A percentile compares a stretch with the other conserved stretches of the same genome.
These are phyloP conservation scores for Phaeophleospora eucalypticola DNA, from an alignment of 2,329 filamentous ascomycete species.

Conservation along the genomic window DNA sequence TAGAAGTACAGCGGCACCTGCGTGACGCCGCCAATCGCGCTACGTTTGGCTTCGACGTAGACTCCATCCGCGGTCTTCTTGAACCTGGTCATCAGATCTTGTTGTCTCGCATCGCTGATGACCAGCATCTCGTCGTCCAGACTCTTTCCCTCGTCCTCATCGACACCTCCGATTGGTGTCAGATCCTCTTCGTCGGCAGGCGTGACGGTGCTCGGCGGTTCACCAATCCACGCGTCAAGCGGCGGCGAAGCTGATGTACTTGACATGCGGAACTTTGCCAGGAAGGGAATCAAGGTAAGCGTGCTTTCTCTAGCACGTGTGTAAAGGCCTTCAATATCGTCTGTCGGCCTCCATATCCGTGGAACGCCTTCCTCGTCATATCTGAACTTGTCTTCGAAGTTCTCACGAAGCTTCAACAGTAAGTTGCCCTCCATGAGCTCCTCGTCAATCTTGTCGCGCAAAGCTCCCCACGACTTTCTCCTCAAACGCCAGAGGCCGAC, in stretches of 20 bases:
- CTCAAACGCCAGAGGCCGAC: slow-evolving; percentile 88
- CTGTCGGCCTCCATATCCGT: slow-evolving; percentile 90
- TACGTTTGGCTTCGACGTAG: slow-evolving; percentile 95
- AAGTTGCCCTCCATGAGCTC: slow-evolving; percentile 98
- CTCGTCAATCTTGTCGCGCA: slow-evolving; percentile 88
- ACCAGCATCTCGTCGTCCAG: slow-evolving; percentile 95
- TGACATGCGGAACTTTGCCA: slow-evolving; percentile 76
- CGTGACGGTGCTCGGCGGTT: slow-evolving; percentile 68
- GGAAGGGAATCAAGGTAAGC: slow-evolving; percentile 79
- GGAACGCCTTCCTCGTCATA: slow-evolving; percentile 95
- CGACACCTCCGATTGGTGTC: slow-evolving; percentile 82
- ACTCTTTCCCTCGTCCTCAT: slow-evolving; percentile 83
- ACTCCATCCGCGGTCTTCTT: slow-evolving; percentile 98
- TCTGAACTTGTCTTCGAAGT: slow-evolving; percentile 98
- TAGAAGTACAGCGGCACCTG: slow-evolving; percentile 96
- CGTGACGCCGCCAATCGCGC: slow-evolving; percentile 90
- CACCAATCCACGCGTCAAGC: slow-evolving; percentile 78
- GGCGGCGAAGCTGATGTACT: slow-evolving; percentile 73
- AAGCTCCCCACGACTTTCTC: slow-evolving; percentile 88
- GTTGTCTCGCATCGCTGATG: slow-evolving; percentile 82
- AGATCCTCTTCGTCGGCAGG: slow-evolving; percentile 87
- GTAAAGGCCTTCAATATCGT: slow-evolving; percentile 95
- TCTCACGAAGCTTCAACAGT: slow-evolving; percentile 89
- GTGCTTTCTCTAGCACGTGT: slow-evolving; percentile 90
- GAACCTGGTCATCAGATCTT: slow-evolving; percentile 89